Percentiles rank a stretch among this genome's conserved stretches.
Evolutionary conservation across 257 asterid species (phyloP).

Genomic region (Fraxinus pennsylvanica): DNA sequence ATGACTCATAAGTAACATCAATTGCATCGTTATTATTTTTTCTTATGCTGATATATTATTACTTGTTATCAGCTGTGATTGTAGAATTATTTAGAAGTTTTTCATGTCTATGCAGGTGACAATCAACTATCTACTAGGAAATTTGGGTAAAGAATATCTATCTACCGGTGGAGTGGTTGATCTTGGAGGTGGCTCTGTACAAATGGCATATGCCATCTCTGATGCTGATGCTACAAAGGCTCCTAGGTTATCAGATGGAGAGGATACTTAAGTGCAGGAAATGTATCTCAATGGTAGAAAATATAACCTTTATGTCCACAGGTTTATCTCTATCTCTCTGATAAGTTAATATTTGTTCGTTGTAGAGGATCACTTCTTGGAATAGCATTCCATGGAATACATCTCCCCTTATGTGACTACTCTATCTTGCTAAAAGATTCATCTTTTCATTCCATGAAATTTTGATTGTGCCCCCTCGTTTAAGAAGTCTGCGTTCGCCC

Average conservation of each 20-base stretch:
- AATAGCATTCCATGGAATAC: neutral
- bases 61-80: neutral
- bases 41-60: constrained; percentile 8
- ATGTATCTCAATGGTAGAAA: constrained; percentile 58
- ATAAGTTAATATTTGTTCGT: constrained; percentile 3
- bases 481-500: too few species aligned
- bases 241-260: constrained; percentile 47
- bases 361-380: neutral
- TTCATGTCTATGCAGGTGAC: too few species aligned
- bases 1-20: neutral
- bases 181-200: too few species aligned
- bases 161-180: too few species aligned
- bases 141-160: too few species aligned
- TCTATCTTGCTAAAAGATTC: constrained; percentile 7
- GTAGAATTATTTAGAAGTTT: constrained; percentile 18
- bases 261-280: constrained; percentile 66
- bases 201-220: constrained; percentile 37
- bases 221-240: constrained; percentile 65
- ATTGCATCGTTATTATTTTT: neutral
- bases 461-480: too few species aligned
- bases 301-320: constrained; percentile 71
- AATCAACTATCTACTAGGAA: too few species aligned
- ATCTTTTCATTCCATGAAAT: neutral
- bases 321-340: constrained; percentile 35
- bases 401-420: neutral